A percentile compares a stretch with the other conserved stretches of the same genome.
phyloP scores from a whole-genome alignment of 2,329 filamentous ascomycete genomes.

The Stagonosporopsis cucurbitacearum region DNA sequence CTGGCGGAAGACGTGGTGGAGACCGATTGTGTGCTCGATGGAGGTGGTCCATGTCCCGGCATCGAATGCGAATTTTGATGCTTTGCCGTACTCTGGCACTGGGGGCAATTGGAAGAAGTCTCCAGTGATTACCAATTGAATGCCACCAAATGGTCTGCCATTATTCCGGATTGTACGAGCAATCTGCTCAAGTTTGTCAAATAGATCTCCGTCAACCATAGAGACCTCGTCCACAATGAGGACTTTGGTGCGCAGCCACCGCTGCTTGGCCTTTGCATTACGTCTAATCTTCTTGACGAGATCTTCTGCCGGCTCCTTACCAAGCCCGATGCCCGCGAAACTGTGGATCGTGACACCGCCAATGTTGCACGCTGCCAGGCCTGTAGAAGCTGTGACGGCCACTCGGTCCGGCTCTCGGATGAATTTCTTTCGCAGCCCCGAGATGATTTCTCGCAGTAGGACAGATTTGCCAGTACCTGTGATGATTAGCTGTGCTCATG shows the following conservation, averaged over 20 bases:
- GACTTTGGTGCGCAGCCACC: constrained; percentile 88
- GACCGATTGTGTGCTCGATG: constrained; percentile 92
- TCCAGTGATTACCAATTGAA: constrained; percentile 92
- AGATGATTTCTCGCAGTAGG: constrained; percentile 89
- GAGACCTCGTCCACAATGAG: constrained; percentile 95
- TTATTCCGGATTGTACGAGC: constrained; percentile 88
- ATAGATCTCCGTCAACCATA: constrained; percentile 97
- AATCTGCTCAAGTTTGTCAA: constrained; percentile 92
- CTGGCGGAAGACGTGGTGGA: constrained; percentile 96
- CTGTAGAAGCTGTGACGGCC: constrained; percentile 93
- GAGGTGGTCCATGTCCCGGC: constrained; percentile 89
- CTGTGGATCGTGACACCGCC: constrained; percentile 95
- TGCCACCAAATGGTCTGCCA: constrained; percentile 90
- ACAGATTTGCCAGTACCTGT: constrained; percentile 91
- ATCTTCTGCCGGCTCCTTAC: constrained; percentile 81
- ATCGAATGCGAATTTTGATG: constrained; percentile 90
- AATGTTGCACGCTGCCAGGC: constrained; percentile 94
- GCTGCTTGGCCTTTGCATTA: constrained; percentile 84
- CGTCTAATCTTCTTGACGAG: constrained; percentile 89
- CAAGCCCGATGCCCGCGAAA: constrained; percentile 92
- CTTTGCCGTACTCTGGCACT: constrained; percentile 77
- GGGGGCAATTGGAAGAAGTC: constrained; percentile 98
- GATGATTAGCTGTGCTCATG: constrained; percentile 8
- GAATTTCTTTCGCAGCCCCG: constrained; percentile 78
- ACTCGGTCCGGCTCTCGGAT: constrained; percentile 79